Percentiles rank a stretch among this genome's conserved stretches.
phyloP scores from a whole-genome alignment of 768 basidiomycete species.

The Phaeotremella fagi region DNA sequence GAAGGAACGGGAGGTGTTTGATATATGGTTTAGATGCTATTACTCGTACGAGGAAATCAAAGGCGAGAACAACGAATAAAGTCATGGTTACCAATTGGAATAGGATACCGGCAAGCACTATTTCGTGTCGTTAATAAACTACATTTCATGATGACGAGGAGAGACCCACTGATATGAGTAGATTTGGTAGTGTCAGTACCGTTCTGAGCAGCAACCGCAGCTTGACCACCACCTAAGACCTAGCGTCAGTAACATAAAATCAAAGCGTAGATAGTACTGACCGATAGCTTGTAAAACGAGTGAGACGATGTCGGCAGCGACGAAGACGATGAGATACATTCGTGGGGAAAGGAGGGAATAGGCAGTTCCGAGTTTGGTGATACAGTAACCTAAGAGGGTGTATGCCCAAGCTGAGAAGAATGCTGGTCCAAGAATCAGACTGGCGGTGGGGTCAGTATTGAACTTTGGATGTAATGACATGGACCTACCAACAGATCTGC shows the following conservation, averaged over 20 bases:
- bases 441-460: slow-evolving; percentile 1
- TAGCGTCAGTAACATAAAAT: too few relatives aligned
- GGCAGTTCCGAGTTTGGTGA: slow-evolving; percentile 34
- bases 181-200: slow-evolving; percentile 17
- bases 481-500: slow-evolving; percentile 30
- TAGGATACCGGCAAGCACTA: slow-evolving; percentile 44
- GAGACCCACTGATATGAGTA: slow-evolving; percentile 41
- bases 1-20: slow-evolving; percentile 1
- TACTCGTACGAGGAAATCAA: slow-evolving; percentile 37
- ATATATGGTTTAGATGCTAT: slow-evolving; percentile 22
- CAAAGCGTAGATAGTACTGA: too few relatives aligned
- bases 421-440: slow-evolving; percentile 45
- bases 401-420: slow-evolving; percentile 47
- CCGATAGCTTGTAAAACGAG: slow-evolving; percentile 43
- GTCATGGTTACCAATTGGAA: slow-evolving; percentile 43
- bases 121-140: background rate
- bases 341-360: slow-evolving; percentile 31
- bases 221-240: slow-evolving; percentile 42
- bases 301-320: slow-evolving; percentile 36
- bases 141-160: background rate
- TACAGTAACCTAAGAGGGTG: slow-evolving; percentile 42
- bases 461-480: background rate
- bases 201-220: slow-evolving; percentile 30
- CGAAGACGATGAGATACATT: slow-evolving; percentile 39
- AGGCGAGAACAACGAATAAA: slow-evolving; percentile 33